Percentiles rank a stretch among this genome's conserved stretches.
Evolutionary conservation across 1,284 basidiomycete species (phyloP).

Genomic region (Boletus sp.): DNA sequence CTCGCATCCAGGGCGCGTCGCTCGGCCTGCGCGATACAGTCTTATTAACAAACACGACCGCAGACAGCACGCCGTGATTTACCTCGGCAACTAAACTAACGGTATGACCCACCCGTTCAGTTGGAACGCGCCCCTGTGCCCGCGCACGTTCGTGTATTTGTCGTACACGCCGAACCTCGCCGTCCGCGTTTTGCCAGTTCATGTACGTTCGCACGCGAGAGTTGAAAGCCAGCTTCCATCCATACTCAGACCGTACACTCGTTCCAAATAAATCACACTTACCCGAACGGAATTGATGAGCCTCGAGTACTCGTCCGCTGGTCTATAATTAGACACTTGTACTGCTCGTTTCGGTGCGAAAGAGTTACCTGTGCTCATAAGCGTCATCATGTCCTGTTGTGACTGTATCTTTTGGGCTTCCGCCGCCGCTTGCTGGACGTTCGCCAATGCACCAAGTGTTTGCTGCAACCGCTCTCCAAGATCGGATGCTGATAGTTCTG

Average conservation of each 20-base stretch:
- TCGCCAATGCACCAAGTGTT: slow-evolving; percentile 69
- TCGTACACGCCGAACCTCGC: slow-evolving; percentile 73
- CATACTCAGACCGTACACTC: slow-evolving; percentile 4
- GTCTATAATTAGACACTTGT: slow-evolving; percentile 19
- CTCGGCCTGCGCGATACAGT: slow-evolving; percentile 59
- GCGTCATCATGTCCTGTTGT: slow-evolving; percentile 75
- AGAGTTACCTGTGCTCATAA: slow-evolving; percentile 72
- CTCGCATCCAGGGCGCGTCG: slow-evolving; percentile 79
- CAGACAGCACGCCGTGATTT: slow-evolving; percentile 6
- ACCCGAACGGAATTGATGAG: slow-evolving; percentile 90
- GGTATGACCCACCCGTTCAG: slow-evolving; percentile 68
- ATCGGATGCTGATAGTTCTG: slow-evolving; percentile 74
- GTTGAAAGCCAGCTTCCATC: slow-evolving; percentile 75
- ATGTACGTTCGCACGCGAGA: slow-evolving; percentile 86
- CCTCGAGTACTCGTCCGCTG: slow-evolving; percentile 90
- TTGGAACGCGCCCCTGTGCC: slow-evolving; percentile 67
- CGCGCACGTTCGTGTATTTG: slow-evolving; percentile 82
- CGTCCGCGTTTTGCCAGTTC: slow-evolving; percentile 79
- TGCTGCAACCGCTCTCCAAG: slow-evolving; percentile 73
- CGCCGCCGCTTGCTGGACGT: slow-evolving; percentile 73
- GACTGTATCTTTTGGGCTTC: slow-evolving; percentile 74
- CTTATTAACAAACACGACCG: slow-evolving; percentile 5
- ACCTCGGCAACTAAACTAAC: slow-evolving; percentile 83
- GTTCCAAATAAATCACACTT: slow-evolving; percentile 17
- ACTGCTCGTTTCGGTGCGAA: slow-evolving; percentile 7